Evolutionary conservation across 805 yeast genomes (phyloP), one percentile per base, ranked within the genome.

Genomic region (Torulaspora delbrueckii): DNA sequence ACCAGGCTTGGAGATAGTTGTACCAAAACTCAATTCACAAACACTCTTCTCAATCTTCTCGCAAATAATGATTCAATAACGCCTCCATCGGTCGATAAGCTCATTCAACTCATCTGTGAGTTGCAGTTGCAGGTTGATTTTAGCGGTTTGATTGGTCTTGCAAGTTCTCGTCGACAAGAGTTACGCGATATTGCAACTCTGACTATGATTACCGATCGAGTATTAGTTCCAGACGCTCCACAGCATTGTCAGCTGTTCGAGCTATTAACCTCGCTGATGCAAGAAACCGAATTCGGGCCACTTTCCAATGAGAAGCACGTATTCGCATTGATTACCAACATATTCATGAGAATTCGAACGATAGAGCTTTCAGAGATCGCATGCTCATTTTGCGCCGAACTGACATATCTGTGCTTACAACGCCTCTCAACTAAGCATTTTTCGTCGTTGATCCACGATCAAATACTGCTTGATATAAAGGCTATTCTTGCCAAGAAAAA

Each of bases 341-440:
- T 37, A 9, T 37, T 23, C 40, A 24, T n/a, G 2, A 45, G 42
- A 13, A 25, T 33, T 22, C 44, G 32, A 35, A 24, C 10, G 8
- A n/a, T 33, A 6, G 38, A 35, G 9, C 25, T 36, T 25, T n/a
- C 32, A 2, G 41, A 40, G 14, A 26, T 8, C 2, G 49, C 39
- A 31, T 19, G 37, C 14, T 5, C 10, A 10, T 18, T 16, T 22
- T 42, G 45, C 32, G 40, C 41, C 13, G 31, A 48, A 8, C 27
- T 48, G 18, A 14, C 42, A 14, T 46, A 37, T 38, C 31, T 10
- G 7, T 37, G 26, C 25, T 22, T 46, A 30, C 45, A 41, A 66
- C 80, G 39, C 78, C 86, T 5, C 68, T 71, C 31, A 68, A 74
- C 47, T 86, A 86, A 3, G 65, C 71, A 40, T 77, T 78, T 52